Base-by-base conservation (phyloP, 768 basidiomycete species). In the Leccinum broughii region DNA sequence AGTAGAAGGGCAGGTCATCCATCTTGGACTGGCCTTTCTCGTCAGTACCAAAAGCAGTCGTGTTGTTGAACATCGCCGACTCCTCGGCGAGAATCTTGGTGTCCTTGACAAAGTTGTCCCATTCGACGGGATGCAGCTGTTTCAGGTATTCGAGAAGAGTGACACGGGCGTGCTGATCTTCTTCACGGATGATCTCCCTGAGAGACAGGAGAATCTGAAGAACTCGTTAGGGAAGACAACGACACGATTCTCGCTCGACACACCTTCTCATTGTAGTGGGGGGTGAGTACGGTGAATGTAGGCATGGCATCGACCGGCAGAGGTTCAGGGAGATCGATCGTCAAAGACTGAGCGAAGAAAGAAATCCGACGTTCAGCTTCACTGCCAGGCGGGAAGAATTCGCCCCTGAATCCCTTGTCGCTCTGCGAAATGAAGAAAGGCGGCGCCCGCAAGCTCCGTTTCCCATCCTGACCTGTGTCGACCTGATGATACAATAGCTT, bases 31-130 rank as follows among this genome's bases (percentile, higher is more conserved):
- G 82, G 24, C 84, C 86, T 76, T 97, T 97, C 76, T 99, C 95
- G 71, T 81, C 90, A 64, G 75, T 86, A 74, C 67, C 87, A 69
- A 88, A 88, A 9, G 87, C 93, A 64, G 83, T 85, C 52, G 83
- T 77, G 17, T 91, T 93, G 63, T 87, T 89, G 75, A 87, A 94
- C 82, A 89, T 84, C 34, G 89, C 85, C 3, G 93, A 92, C 72
- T 99, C 97, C 73, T 98, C 95, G 1, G 97, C 95, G 39, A 99
- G 83, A 66, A 99, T 99, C 81, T 95, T 98, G 70, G 97, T 99
- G 73, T 99, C 97, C 80, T 94, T 95, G 67, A 99, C 97, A 64
- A 99, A 98, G 75, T 99, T 98, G 76, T 96, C 93, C 97, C 97
- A 99, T 73, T 99, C 97, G 67, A 98, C 81, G 4, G 95, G 92